These are phyloP conservation scores for Solanum dulcamara DNA, from an alignment of 257 asterid genomes.

Conservation along the genomic window DNA sequence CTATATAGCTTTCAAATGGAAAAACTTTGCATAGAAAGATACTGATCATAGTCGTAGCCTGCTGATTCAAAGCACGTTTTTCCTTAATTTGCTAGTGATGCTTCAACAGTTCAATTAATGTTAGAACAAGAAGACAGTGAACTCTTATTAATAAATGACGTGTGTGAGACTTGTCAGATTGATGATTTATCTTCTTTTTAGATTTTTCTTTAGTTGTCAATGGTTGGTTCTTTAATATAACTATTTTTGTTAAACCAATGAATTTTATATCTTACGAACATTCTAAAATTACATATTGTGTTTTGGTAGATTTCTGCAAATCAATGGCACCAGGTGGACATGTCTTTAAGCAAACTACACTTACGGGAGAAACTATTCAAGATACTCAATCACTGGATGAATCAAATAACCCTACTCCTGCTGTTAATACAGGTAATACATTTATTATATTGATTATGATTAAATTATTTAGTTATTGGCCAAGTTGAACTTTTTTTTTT, in stretches of 20 bases:
- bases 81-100: background rate
- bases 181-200: no score
- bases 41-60: background rate
- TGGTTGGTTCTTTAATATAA: background rate
- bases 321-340: background rate
- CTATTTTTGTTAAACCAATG: background rate
- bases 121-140: no score
- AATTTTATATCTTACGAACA: background rate
- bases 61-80: background rate
- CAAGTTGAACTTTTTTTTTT: background rate
- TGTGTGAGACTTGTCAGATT: no score
- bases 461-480: no score
- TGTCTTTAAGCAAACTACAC: background rate
- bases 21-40: background rate
- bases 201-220: no score
- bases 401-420: background rate
- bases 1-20: background rate
- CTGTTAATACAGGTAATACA: background rate
- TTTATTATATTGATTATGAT: background rate
- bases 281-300: background rate
- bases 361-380: background rate
- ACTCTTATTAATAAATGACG: no score
- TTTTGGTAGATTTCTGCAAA: background rate
- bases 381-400: background rate
- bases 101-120: background rate